These are phyloP conservation scores for Podospora didyma DNA, from an alignment of 495 filamentous ascomycete genomes.

Conservation along the genomic window DNA sequence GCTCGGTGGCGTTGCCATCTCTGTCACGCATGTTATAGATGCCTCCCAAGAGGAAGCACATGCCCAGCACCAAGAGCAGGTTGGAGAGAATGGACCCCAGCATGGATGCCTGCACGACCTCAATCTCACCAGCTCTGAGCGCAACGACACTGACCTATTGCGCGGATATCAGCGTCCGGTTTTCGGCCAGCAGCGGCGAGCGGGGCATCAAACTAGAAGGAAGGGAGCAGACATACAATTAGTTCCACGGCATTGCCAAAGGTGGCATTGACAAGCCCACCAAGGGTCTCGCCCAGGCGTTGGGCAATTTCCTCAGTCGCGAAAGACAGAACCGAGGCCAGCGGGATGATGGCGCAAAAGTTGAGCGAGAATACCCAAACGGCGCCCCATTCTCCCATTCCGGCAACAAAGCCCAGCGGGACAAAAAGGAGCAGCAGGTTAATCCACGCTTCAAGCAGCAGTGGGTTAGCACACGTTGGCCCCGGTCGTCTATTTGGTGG, in stretches of 20 bases:
- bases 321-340: conserved; percentile 89
- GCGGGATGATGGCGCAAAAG: conserved; percentile 92
- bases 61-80: conserved; percentile 88
- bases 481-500: not conserved
- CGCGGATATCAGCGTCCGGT: conserved; percentile 5
- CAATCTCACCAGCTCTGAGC: conserved; percentile 76
- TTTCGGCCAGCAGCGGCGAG: not conserved
- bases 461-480: conserved; percentile 10
- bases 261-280: conserved; percentile 90
- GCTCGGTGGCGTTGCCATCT: conserved; percentile 50
- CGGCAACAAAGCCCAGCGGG: conserved; percentile 80
- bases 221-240: conserved; percentile 61
- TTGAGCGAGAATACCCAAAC: conserved; percentile 81
- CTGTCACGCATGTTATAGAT: conserved; percentile 50
- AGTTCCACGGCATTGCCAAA: conserved; percentile 98
- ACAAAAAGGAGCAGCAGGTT: conserved; percentile 88
- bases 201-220: conserved; percentile 10
- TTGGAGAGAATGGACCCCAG: conserved; percentile 96
- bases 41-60: conserved; percentile 93
- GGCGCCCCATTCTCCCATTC: conserved; percentile 65
- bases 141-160: conserved; percentile 89
- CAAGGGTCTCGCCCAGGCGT: conserved; percentile 82
- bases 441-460: conserved; percentile 55
- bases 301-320: conserved; percentile 89
- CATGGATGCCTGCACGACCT: conserved; percentile 97